Base-by-base conservation (phyloP, 2,329 filamentous ascomycete genomes). In the Parastagonospora avenae region DNA sequence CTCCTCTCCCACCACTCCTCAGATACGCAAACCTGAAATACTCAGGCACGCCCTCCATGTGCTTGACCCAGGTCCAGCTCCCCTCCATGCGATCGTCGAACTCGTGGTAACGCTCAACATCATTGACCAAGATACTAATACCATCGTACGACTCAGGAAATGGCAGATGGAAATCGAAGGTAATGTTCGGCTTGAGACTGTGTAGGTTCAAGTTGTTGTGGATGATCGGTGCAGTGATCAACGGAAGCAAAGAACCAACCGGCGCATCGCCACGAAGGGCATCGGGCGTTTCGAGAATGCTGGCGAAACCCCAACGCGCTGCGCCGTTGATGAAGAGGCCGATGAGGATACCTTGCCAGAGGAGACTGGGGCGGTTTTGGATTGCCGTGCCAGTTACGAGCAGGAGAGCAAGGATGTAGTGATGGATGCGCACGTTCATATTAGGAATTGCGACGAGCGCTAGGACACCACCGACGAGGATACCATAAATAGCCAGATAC, bases 251-350 rank as follows among this genome's bases (percentile, higher is more conserved):
- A 0, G 85, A 86, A 9, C 85, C 84, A 19, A 75, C 62, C n/a
- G 74, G 75, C 0, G 73, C 74, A 37, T 80, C 77, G 29, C 76
- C 86, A 46, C 86, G 85, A 19, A 99, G 76, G 1, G 86, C 85
- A 0, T 75, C 81, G 0, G 90, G 85, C 0, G 94, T 97, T 74
- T 99, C 88, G 12, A 99, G 82, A 40, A 99, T 85, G 1, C 89
- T 83, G 55, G 91, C 92, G 71, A 96, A 99, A 0, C 92, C 92
- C 94, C 94, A 97, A 37, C 93, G 84, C 4, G 92, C 93, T 52
- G 95, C 86, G 45, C 94, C 93, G 70, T 97, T 97, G 76, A 97
- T 87, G 73, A 97, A 97, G 0, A 97, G 82, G 0, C 94, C 94
- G 7, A 97, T 78, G 0, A 99, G 80, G 1, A 99, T 79, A 9